These are phyloP conservation scores for Venturia aucupariae DNA, from an alignment of 2,329 filamentous ascomycete genomes.

Conservation along the genomic window DNA sequence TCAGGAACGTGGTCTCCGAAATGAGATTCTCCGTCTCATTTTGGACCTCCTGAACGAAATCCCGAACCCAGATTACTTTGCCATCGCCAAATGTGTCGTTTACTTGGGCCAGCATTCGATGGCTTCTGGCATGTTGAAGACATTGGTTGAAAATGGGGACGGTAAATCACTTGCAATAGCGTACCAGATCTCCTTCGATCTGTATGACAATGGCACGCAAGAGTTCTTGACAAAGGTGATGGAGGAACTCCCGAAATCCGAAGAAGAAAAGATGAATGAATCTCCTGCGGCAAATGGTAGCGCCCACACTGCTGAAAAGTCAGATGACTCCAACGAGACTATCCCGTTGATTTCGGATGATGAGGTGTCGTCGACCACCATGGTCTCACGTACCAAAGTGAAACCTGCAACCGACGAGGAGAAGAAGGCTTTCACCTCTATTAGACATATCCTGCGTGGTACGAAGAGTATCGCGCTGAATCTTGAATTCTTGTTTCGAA, in stretches of 20 bases:
- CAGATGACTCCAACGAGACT: slow-evolving; percentile 45
- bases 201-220: slow-evolving; percentile 97
- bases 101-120: slow-evolving; percentile 88
- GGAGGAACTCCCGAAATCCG: slow-evolving; percentile 57
- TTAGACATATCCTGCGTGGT: slow-evolving; percentile 63
- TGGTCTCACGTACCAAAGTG: slow-evolving; percentile 34
- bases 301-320: slow-evolving; percentile 24
- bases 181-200: slow-evolving; percentile 95
- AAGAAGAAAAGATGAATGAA: slow-evolving; percentile 40
- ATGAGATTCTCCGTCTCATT: slow-evolving; percentile 80
- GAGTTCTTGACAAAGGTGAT: slow-evolving; percentile 90
- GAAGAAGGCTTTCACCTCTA: slow-evolving; percentile 45
- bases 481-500: slow-evolving; percentile 91
- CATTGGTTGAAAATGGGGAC: slow-evolving; percentile 72
- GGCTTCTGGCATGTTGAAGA: slow-evolving; percentile 75
- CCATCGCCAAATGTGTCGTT: slow-evolving; percentile 94
- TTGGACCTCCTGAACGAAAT: slow-evolving; percentile 93
- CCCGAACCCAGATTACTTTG: slow-evolving; percentile 89
- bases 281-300: slow-evolving; percentile 30
- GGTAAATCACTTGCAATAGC: slow-evolving; percentile 72
- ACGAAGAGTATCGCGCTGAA: slow-evolving; percentile 92
- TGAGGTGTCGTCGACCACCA: slow-evolving; percentile 27
- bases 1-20: slow-evolving; percentile 79
- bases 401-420: slow-evolving; percentile 40
- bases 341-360: slow-evolving; percentile 49